Conservation (phyloP, 106 monocot species). For the Dendrobium nobile region DNA sequence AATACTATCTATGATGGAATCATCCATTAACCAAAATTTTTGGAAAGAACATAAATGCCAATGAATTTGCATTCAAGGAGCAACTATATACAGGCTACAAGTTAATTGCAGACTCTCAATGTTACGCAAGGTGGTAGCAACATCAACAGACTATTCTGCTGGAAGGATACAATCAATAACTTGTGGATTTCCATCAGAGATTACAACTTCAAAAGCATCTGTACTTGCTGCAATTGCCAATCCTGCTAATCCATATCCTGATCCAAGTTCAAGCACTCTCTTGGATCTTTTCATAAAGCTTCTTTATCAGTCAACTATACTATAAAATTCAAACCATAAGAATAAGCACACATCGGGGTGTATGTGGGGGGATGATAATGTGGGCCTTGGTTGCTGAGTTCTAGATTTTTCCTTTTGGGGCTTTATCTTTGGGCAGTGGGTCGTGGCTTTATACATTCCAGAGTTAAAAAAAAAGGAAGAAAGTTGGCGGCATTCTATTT, state of each 20-base stretch:
- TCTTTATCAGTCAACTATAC: conserved; percentile 5
- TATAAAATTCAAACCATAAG: not conserved
- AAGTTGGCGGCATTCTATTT: no score
- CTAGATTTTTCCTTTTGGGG: no score
- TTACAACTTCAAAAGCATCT: conserved; percentile 69
- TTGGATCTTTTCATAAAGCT: conserved; percentile 46
- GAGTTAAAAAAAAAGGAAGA: no score
- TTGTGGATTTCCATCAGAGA: conserved; percentile 96
- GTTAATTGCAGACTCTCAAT: not conserved
- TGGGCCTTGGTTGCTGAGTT: no score
- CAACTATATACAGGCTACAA: not conserved
- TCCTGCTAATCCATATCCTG: conserved; percentile 94
- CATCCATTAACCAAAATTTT: not conserved
- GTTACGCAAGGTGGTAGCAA: not conserved
- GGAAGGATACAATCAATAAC: conserved; percentile 91
- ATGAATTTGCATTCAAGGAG: not conserved
- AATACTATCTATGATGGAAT: conserved; percentile 1
- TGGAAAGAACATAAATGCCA: not conserved
- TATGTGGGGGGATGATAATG: not conserved
- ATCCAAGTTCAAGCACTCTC: conserved; percentile 85
- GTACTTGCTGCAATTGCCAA: conserved; percentile 71
- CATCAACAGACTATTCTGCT: not conserved
- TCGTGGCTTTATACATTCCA: no score
- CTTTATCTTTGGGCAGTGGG: no score
- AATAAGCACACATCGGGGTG: not conserved